phyloP scores from a whole-genome alignment of 257 asterid species.

The Nicotiana undulata region DNA sequence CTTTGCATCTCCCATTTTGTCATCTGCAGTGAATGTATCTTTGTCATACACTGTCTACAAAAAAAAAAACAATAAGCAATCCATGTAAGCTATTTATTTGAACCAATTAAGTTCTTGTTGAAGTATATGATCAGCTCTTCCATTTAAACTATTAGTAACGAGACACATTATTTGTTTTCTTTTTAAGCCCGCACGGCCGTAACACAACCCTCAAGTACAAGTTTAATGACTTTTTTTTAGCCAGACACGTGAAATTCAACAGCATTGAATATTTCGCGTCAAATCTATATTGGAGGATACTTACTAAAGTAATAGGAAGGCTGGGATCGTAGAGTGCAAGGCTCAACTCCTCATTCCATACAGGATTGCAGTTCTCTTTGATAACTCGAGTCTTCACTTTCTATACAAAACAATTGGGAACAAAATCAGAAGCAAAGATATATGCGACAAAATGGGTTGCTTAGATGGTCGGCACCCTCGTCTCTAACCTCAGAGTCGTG shows the following conservation, averaged over 20 bases:
- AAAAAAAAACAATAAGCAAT: neutral
- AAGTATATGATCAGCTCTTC: no score
- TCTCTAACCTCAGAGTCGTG: no score
- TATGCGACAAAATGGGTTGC: no score
- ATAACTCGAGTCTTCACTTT: conserved; percentile 64
- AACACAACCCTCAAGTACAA: no score
- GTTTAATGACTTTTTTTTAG: no score
- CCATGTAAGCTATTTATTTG: neutral
- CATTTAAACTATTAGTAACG: no score
- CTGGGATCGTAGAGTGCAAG: conserved; percentile 49
- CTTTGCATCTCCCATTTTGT: conserved; percentile 69
- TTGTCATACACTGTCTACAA: conserved; percentile 59
- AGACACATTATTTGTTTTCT: no score
- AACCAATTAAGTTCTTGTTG: no score
- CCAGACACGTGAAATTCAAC: no score
- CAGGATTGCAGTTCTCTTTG: conserved; percentile 58
- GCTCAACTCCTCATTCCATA: conserved; percentile 73
- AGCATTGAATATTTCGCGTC: no score
- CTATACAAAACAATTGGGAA: conserved; percentile 26
- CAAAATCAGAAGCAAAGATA: conserved; percentile 1
- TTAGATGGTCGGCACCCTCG: no score
- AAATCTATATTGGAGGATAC: neutral
- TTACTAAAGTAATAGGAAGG: conserved; percentile 56
- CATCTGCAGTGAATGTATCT: conserved; percentile 81
- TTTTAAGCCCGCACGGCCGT: no score